These are phyloP conservation scores for Solanum medicagineum DNA, from an alignment of 257 asterid genomes.

Conservation along the genomic window DNA sequence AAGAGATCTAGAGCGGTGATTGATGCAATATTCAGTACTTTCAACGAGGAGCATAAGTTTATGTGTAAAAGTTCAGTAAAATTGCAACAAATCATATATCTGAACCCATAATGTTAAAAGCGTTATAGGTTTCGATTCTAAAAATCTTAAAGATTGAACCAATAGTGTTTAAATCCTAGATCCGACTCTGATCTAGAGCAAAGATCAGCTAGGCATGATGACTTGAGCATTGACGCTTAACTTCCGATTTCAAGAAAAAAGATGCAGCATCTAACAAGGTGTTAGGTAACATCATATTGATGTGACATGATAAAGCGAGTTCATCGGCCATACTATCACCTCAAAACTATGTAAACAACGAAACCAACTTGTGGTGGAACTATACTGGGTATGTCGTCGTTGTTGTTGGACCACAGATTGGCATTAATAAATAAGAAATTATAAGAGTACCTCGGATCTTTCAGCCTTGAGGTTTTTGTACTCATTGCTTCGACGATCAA, in stretches of 20 bases:
- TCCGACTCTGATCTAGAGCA: neutral
- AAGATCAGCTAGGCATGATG: neutral
- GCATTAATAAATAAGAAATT: neutral
- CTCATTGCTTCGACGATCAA: conserved; percentile 66
- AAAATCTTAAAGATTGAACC: neutral
- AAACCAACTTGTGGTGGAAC: neutral
- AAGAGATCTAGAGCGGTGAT: neutral
- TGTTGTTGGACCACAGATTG: neutral
- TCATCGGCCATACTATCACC: neutral
- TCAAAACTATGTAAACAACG: neutral
- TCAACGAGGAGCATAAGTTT: neutral
- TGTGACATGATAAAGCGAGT: neutral
- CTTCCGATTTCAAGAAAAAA: neutral
- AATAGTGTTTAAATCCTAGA: neutral
- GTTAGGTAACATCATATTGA: neutral
- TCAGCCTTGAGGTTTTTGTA: conserved; percentile 84
- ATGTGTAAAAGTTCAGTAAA: neutral
- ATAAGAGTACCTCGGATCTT: conserved; percentile 59
- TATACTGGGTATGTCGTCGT: neutral
- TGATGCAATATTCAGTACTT: neutral
- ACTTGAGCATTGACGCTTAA: neutral
- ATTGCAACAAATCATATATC: neutral
- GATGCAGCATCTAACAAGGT: neutral
- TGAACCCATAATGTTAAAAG: neutral
- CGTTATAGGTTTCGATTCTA: neutral